A percentile compares a stretch with the other conserved stretches of the same genome.
Conservation (phyloP, 2,329 filamentous ascomycete genomes). For the Aspergillus quadrilineatus region DNA sequence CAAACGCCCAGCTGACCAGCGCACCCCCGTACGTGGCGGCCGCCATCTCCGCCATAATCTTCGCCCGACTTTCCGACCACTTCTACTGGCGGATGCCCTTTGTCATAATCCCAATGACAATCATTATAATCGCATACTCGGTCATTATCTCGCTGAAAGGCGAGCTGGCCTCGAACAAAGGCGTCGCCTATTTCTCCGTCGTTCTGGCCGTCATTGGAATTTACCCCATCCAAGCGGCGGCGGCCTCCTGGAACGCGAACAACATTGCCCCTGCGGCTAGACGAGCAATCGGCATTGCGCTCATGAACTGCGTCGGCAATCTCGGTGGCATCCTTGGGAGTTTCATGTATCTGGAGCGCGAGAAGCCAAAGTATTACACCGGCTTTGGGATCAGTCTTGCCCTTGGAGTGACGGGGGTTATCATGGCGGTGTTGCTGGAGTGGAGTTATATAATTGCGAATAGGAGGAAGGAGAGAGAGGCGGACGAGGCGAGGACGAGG, state of each 20-base stretch:
- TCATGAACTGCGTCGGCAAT: conserved; percentile 26
- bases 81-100: conserved; percentile 30
- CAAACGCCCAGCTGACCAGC: conserved; percentile 35
- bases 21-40: conserved; percentile 28
- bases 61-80: conserved; percentile 24
- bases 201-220: conserved; percentile 26
- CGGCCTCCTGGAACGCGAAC: conserved; percentile 28
- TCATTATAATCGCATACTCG: conserved; percentile 19
- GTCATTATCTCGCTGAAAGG: conserved; percentile 27
- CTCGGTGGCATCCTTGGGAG: conserved; percentile 25
- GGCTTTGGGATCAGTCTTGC: conserved; percentile 25
- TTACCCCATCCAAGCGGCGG: conserved; percentile 29
- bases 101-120: conserved; percentile 20
- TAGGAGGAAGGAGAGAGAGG: conserved; percentile 21
- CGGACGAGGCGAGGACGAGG: conserved; percentile 32
- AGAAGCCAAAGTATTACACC: conserved; percentile 23
- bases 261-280: conserved; percentile 27
- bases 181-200: conserved; percentile 26
- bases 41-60: conserved; percentile 25
- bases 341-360: conserved; percentile 25
- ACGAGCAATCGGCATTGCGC: conserved; percentile 24
- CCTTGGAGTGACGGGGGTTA: conserved; percentile 17
- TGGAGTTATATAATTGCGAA: conserved; percentile 23
- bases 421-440: conserved; percentile 23
- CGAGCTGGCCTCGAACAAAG: conserved; percentile 19